Evolutionary conservation across 176 grass and related monocot species (phyloP).

Genomic region (Oryza longistaminata): DNA sequence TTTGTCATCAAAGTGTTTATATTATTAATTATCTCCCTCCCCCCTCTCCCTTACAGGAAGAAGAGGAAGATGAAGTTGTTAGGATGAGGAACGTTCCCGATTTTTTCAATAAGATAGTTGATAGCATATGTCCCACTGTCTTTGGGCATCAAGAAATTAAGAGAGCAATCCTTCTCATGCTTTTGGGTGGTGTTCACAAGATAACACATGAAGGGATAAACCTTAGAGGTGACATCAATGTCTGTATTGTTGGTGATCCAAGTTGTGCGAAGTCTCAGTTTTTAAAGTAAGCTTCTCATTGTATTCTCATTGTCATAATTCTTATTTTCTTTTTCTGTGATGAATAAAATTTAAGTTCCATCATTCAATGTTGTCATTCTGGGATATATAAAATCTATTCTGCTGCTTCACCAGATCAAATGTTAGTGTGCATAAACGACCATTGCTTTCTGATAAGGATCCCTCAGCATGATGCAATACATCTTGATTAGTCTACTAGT

Average conservation of each 20-base stretch:
- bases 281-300: constrained; percentile 73
- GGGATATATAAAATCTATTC: background rate
- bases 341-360: background rate
- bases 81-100: constrained; percentile 87
- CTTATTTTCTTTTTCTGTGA: background rate
- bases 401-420: background rate
- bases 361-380: background rate
- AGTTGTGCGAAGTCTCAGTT: constrained; percentile 99
- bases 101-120: constrained; percentile 98
- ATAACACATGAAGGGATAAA: constrained; percentile 99
- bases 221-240: constrained; percentile 96
- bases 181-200: constrained; percentile 98
- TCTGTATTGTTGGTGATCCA: constrained; percentile 99
- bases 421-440: too few relatives aligned
- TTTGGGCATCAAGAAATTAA: constrained; percentile 99
- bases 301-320: constrained; percentile 3
- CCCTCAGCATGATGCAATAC: too few relatives aligned
- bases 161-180: constrained; percentile 85
- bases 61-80: constrained; percentile 91
- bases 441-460: too few relatives aligned
- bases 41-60: constrained; percentile 50
- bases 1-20: background rate
- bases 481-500: too few relatives aligned
- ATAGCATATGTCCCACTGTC: constrained; percentile 90
- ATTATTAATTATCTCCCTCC: background rate